Conservation (phyloP, 108 stramenopile species). For the Discostella stelligeroides region DNA sequence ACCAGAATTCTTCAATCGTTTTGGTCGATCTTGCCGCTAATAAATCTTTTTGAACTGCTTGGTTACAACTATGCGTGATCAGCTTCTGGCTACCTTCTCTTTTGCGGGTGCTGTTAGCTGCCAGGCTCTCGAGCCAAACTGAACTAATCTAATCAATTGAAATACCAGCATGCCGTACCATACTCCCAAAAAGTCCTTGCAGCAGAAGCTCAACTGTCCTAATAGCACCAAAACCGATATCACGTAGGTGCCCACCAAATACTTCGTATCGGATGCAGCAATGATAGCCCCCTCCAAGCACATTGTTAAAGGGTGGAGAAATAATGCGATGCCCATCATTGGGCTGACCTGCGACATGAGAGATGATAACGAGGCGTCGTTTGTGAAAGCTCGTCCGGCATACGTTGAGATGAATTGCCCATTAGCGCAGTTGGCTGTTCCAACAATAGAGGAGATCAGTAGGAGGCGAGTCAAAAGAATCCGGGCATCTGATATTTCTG, state of each 20-base stretch:
- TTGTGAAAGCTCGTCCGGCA: conserved; percentile 41
- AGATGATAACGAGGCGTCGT: conserved; percentile 51
- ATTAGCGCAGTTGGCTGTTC: conserved; percentile 26
- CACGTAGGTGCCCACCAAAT: conserved; percentile 62
- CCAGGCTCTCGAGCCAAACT: conserved; percentile 46
- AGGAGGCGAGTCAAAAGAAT: conserved; percentile 44
- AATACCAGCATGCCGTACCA: conserved; percentile 75
- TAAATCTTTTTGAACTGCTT: not conserved
- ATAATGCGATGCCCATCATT: conserved; percentile 48
- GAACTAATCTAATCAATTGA: conserved; percentile 64
- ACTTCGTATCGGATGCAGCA: conserved; percentile 63
- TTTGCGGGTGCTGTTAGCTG: conserved; percentile 13
- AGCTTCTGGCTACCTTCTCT: not conserved
- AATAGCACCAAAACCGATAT: conserved; percentile 55
- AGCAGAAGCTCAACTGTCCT: conserved; percentile 47
- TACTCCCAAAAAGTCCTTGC: conserved; percentile 58
- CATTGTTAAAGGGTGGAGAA: conserved; percentile 83
- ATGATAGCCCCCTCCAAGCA: conserved; percentile 75
- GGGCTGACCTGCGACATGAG: conserved; percentile 51
- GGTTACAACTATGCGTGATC: not conserved
- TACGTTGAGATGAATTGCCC: conserved; percentile 63
- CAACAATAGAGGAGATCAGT: conserved; percentile 24
- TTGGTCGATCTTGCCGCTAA: conserved; percentile 27
- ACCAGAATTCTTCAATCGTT: conserved; percentile 31
- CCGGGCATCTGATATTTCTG: conserved; percentile 15